A percentile compares a stretch with the other conserved stretches of the same genome.
Conservation (phyloP, 176 grass and related monocot species). For the Themeda triandra region DNA sequence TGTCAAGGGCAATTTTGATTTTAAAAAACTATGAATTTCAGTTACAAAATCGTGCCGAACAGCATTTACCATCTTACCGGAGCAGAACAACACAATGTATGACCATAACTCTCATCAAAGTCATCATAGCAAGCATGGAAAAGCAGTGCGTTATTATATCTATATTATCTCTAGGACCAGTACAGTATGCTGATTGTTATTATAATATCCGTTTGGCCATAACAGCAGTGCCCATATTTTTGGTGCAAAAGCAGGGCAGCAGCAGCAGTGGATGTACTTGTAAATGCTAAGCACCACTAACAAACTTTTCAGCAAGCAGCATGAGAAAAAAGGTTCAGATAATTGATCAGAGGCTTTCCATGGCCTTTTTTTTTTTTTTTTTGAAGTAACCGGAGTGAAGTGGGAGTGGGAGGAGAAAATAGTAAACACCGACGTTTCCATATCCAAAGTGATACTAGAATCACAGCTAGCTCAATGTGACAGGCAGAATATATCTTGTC, state of each 20-base stretch:
- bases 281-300: background rate
- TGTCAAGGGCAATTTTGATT: background rate
- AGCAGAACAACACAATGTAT: background rate
- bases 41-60: background rate
- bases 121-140: background rate
- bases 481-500: background rate
- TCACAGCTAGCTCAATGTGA: background rate
- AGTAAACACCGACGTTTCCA: background rate
- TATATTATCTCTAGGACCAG: background rate
- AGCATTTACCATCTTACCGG: background rate
- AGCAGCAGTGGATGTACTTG: background rate
- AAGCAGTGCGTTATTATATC: background rate
- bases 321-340: background rate
- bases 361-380: background rate
- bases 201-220: conserved; percentile 10
- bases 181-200: background rate
- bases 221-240: background rate
- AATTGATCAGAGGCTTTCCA: background rate
- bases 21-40: background rate
- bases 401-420: background rate
- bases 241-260: background rate
- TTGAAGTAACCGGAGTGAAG: background rate
- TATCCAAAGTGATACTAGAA: background rate
- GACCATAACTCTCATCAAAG: background rate
- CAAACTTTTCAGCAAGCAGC: conserved; percentile 18